Conservation (phyloP, 371 early-diverging fungal species). For the Paraphysoderma sedebokerense region DNA sequence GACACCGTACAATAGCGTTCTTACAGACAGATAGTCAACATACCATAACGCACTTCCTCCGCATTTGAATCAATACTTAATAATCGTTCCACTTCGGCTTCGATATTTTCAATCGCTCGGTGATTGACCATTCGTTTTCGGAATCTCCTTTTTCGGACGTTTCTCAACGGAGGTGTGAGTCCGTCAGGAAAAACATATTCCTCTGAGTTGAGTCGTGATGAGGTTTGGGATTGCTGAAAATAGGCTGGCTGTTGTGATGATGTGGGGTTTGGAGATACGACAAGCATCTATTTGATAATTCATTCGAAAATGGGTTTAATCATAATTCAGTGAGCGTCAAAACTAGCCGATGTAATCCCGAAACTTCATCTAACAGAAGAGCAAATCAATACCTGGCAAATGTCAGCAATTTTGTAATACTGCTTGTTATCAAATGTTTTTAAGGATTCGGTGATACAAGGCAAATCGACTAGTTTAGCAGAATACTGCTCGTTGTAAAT, state of each 20-base stretch:
- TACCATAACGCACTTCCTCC: too few relatives aligned
- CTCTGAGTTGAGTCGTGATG: constrained; percentile 16
- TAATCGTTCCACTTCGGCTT: constrained; percentile 9
- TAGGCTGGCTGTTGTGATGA: constrained; percentile 5
- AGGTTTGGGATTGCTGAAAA: constrained; percentile 11
- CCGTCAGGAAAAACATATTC: constrained; percentile 66
- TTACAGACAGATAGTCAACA: too few relatives aligned
- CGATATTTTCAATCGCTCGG: constrained; percentile 20
- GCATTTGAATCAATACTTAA: constrained; percentile 7
- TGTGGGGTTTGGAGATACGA: constrained; percentile 21
- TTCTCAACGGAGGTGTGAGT: constrained; percentile 73
- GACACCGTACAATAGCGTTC: too few relatives aligned
- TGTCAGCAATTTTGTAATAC: constrained; percentile 92
- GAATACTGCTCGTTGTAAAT: constrained; percentile 37
- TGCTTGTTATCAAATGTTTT: constrained; percentile 90
- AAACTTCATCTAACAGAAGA: not conserved
- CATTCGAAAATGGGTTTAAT: not conserved
- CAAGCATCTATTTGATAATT: constrained; percentile 26
- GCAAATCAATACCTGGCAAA: constrained; percentile 51
- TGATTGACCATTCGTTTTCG: constrained; percentile 70
- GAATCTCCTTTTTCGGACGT: constrained; percentile 74
- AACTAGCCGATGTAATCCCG: not conserved
- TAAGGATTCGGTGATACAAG: constrained; percentile 91
- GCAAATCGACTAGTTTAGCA: constrained; percentile 73
- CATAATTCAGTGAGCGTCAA: not conserved